phyloP scores from a whole-genome alignment of 179 eudicot species.

The Nepenthes alata region DNA sequence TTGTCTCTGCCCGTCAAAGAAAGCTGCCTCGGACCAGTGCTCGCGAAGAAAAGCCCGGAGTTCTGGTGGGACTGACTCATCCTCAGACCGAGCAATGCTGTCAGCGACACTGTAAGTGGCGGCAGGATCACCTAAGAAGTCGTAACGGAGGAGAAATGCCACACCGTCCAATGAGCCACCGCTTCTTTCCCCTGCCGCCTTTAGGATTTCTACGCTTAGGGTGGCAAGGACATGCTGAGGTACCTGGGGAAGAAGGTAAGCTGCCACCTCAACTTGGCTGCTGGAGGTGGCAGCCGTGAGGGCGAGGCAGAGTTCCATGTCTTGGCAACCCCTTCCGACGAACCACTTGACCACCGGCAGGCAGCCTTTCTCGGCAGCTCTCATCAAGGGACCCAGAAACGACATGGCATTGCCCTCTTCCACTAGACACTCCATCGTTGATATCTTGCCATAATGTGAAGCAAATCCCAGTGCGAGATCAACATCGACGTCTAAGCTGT shows the following conservation, averaged over 20 bases:
- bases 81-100: conserved; percentile 65
- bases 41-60: conserved; percentile 51
- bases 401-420: conserved; percentile 95
- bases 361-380: conserved; percentile 92
- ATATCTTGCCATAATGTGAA: conserved; percentile 75
- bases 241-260: conserved; percentile 92
- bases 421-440: conserved; percentile 92
- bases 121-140: conserved; percentile 71
- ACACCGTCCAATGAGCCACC: conserved; percentile 95
- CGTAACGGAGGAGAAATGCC: conserved; percentile 66
- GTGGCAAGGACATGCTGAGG: conserved; percentile 88
- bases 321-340: conserved; percentile 81
- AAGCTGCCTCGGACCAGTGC: conserved; percentile 80
- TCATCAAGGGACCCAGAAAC: conserved; percentile 86
- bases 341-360: conserved; percentile 89
- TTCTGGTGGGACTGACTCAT: conserved; percentile 63
- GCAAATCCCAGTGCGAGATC: conserved; percentile 96
- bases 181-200: conserved; percentile 95
- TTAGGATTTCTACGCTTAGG: conserved; percentile 88
- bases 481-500: conserved; percentile 91
- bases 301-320: conserved; percentile 97
- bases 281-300: conserved; percentile 94
- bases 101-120: conserved; percentile 88
- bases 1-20: conserved; percentile 39
- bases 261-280: conserved; percentile 69